Percentiles rank a stretch among this genome's conserved stretches.
phyloP scores from a whole-genome alignment of 2,329 filamentous ascomycete species.

The Fusarium cyanostomum region DNA sequence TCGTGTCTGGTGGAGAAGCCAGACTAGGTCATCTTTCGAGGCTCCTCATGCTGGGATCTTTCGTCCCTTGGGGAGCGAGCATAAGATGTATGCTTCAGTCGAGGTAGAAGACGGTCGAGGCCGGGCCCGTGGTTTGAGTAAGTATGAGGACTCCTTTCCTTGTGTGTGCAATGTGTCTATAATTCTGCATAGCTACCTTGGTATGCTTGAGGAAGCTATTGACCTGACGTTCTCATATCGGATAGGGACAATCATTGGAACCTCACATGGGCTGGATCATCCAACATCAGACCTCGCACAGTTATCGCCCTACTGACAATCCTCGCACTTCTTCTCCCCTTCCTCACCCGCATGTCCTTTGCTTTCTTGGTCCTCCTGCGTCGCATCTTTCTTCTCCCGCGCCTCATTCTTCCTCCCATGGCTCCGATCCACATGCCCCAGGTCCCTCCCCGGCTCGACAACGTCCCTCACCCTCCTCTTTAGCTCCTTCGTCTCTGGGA shows the following conservation, averaged over 20 bases:
- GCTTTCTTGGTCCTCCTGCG: neutral
- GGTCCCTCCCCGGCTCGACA: constrained; percentile 78
- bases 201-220: too few relatives aligned
- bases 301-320: constrained; percentile 36
- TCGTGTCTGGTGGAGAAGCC: neutral
- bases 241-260: neutral
- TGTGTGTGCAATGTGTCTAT: neutral
- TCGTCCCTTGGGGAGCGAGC: too few relatives aligned
- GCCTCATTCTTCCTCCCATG: constrained; percentile 37
- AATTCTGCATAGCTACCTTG: too few relatives aligned
- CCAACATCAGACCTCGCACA: neutral
- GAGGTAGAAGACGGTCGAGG: too few relatives aligned
- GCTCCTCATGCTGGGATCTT: too few relatives aligned
- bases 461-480: constrained; percentile 86
- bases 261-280: neutral
- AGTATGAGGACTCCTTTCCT: too few relatives aligned
- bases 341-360: constrained; percentile 2
- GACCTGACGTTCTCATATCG: neutral
- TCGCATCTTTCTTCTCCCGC: constrained; percentile 11
- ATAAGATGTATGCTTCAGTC: too few relatives aligned
- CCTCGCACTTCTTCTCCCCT: constrained; percentile 39
- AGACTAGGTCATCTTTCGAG: too few relatives aligned
- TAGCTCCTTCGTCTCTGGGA: constrained; percentile 92
- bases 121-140: too few relatives aligned
- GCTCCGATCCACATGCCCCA: constrained; percentile 82